These are phyloP conservation scores for Fallopia convolvulus DNA, from an alignment of 148 eudicot species.

Conservation along the genomic window DNA sequence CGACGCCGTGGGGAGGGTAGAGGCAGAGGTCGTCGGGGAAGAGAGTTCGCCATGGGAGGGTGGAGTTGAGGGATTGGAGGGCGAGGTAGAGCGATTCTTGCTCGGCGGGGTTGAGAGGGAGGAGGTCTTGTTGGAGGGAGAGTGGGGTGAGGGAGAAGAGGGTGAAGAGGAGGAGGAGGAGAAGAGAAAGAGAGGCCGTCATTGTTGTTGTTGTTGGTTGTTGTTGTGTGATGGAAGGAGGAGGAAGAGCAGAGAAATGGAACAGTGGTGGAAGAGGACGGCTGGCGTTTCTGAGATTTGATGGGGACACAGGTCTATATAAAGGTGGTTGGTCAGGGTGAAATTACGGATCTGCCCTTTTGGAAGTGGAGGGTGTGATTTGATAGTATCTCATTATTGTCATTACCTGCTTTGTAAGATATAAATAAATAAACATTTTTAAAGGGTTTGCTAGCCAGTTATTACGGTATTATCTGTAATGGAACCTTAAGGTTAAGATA, in stretches of 20 bases:
- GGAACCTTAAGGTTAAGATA: too few relatives aligned
- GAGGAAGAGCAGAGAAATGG: background rate
- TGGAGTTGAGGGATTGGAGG: constrained; percentile 60
- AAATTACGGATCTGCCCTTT: constrained; percentile 1
- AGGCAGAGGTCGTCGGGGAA: constrained; percentile 74
- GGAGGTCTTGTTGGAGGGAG: constrained; percentile 19
- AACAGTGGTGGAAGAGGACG: too few relatives aligned
- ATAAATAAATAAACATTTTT: too few relatives aligned
- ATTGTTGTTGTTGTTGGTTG: background rate
- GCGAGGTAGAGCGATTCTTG: constrained; percentile 56
- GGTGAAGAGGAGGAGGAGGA: constrained; percentile 6
- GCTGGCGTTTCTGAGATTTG: background rate
- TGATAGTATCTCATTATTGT: background rate
- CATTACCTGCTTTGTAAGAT: too few relatives aligned
- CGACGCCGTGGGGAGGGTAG: constrained; percentile 77
- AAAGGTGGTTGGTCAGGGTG: background rate
- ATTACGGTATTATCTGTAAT: too few relatives aligned
- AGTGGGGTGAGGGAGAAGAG: constrained; percentile 5
- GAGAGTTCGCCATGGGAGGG: constrained; percentile 48
- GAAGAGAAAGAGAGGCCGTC: constrained; percentile 2
- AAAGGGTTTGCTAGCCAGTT: too few relatives aligned
- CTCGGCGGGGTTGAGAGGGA: constrained; percentile 39
- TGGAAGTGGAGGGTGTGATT: background rate
- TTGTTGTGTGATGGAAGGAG: background rate
- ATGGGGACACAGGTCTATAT: background rate